Evolutionary conservation across 129 eudicot species (phyloP).

Genomic region (Tagetes erecta): DNA sequence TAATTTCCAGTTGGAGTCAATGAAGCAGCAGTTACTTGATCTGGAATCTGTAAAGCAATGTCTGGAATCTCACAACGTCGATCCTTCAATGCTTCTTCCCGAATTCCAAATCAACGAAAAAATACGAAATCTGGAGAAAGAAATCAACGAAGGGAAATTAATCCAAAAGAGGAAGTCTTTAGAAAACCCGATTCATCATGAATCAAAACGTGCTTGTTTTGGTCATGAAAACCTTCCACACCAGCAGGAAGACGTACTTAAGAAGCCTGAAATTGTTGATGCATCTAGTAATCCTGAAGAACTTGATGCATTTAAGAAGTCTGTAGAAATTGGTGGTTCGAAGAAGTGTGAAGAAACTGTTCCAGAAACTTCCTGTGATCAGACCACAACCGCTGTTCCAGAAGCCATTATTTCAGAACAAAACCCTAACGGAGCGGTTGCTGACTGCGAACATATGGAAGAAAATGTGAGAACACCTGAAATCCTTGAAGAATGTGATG

Average conservation of each 20-base stretch:
- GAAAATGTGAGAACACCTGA: neutral
- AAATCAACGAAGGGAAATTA: conserved; percentile 20
- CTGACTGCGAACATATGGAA: neutral
- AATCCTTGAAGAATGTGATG: neutral
- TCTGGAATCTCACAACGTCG: conserved; percentile 51
- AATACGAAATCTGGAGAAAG: conserved; percentile 49
- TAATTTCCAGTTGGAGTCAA: conserved; percentile 50
- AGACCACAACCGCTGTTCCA: neutral
- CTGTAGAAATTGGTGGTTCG: neutral
- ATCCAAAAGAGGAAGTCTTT: conserved; percentile 46
- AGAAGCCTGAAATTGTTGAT: neutral
- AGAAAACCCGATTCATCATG: conserved; percentile 31
- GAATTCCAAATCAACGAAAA: conserved; percentile 43
- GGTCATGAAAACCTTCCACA: conserved; percentile 28
- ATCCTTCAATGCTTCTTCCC: conserved; percentile 46
- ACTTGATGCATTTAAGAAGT: neutral
- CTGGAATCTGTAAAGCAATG: conserved; percentile 50
- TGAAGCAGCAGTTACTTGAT: conserved; percentile 42
- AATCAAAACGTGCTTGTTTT: conserved; percentile 40
- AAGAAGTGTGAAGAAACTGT: neutral
- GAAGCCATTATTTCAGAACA: conserved; percentile 4
- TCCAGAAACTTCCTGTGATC: neutral
- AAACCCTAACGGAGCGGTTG: neutral
- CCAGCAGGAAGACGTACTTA: conserved; percentile 10
- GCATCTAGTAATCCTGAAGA: neutral